Evolutionary conservation across 257 asterid species (phyloP).

Genomic region (Cynanchum wilfordii): DNA sequence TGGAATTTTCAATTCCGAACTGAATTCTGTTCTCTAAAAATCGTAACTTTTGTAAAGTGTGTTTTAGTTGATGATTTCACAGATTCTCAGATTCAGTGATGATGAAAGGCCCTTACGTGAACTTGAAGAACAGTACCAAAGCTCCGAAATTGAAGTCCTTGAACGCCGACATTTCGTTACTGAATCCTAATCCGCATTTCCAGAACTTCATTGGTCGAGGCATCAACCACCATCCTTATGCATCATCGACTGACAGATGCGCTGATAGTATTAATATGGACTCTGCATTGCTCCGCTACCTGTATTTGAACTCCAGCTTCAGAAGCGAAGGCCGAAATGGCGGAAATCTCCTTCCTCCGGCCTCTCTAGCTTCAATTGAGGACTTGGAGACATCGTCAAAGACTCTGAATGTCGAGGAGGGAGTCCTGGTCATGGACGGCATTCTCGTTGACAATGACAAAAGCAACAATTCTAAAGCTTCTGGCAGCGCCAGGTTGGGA

Average conservation of each 20-base stretch:
- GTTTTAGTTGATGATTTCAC: conserved; percentile 5
- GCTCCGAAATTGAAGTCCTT: conserved; percentile 32
- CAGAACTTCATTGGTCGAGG: conserved; percentile 28
- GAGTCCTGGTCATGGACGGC: conserved; percentile 77
- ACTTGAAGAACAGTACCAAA: conserved; percentile 21
- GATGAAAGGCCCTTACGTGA: conserved; percentile 40
- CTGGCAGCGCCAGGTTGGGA: conserved; percentile 26
- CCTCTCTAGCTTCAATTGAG: conserved; percentile 25
- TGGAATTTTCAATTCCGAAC: neutral
- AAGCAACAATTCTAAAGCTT: neutral
- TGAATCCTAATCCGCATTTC: conserved; percentile 25
- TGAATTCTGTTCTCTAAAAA: neutral
- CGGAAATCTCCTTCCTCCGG: conserved; percentile 10
- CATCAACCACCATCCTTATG: conserved; percentile 40
- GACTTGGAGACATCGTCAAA: conserved; percentile 24
- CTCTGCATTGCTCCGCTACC: conserved; percentile 30
- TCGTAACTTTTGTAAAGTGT: neutral
- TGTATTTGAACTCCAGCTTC: conserved; percentile 11
- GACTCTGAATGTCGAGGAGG: conserved; percentile 68
- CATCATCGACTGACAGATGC: conserved; percentile 44
- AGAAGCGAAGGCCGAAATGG: neutral
- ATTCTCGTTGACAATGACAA: conserved; percentile 43
- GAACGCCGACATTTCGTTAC: conserved; percentile 33
- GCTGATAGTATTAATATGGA: conserved; percentile 28
- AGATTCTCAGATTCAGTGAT: conserved; percentile 28